Percentiles rank a stretch among this genome's conserved stretches.
phyloP scores from a whole-genome alignment of 306 rosid species.

The Canavalia gladiata region DNA sequence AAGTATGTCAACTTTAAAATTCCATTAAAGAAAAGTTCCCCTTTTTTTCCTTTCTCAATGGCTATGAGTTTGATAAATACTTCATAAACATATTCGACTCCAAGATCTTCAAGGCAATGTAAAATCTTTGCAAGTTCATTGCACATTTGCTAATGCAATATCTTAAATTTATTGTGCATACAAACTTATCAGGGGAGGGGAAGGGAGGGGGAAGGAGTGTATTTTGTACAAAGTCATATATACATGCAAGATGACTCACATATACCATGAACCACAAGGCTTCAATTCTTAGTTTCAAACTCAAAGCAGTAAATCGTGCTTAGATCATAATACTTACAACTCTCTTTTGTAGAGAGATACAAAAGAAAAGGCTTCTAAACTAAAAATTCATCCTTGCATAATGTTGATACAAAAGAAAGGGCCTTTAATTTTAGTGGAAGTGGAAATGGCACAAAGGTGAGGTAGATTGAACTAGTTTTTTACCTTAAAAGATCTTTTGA shows the following conservation, averaged over 20 bases:
- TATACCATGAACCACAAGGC: slow-evolving; percentile 78
- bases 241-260: slow-evolving; percentile 20
- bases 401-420: not conserved
- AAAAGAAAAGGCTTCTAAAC: slow-evolving; percentile 1
- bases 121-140: slow-evolving; percentile 66
- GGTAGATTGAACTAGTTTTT: not conserved
- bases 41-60: not conserved
- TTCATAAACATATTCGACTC: slow-evolving; percentile 87
- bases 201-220: not conserved
- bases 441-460: not conserved
- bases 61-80: slow-evolving; percentile 55
- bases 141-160: slow-evolving; percentile 61
- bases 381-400: not conserved
- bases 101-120: slow-evolving; percentile 88
- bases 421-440: not conserved
- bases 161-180: slow-evolving; percentile 53
- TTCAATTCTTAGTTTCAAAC: slow-evolving; percentile 77
- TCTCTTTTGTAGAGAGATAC: slow-evolving; percentile 75
- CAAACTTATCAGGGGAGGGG: too few relatives aligned
- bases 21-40: not conserved
- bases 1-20: slow-evolving; percentile 22
- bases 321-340: slow-evolving; percentile 67
- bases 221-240: slow-evolving; percentile 20
- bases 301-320: slow-evolving; percentile 54
- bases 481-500: not conserved